Evolutionary conservation across 1,284 basidiomycete genomes (phyloP), one percentile per base, ranked within the genome.

Genomic region (Schizophyllum commune): DNA sequence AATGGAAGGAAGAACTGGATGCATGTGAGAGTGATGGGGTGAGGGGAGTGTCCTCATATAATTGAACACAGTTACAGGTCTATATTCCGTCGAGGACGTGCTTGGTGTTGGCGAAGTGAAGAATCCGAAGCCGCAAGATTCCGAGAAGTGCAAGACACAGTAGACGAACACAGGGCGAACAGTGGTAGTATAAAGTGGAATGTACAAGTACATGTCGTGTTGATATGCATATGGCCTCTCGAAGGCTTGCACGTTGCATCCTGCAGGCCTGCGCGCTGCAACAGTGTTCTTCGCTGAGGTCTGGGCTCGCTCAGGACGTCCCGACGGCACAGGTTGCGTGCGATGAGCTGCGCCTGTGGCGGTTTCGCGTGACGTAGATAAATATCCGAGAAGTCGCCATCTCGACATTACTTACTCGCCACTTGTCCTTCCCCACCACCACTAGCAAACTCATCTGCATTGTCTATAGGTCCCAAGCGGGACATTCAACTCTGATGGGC

Each of bases 1-100:
- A 95, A 98, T 72, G 84, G 83, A 5, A 82, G 96, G 67, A 88
- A 84, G 72, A 98, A 98, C 72, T 98, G 84, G 79, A 69, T 90
- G 62, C 92, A 96, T 81, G 94, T 92, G 65, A 65, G 78, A 61
- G 54, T 1, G 2, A 20, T 53, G 9, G 52, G 17, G 54, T 34
- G 39, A 5, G 20, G 17, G 57, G 63, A 58, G 4, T 6, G 32
- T 47, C 56, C 17, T 27, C 52, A 32, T 33, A 21, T 64, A 55
- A 54, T 56, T 61, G 64, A 58, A 62, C 58, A 13, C 47, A 53
- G 59, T 53, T 66, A 15, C 71, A 92, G 91, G 84, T 94, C 15
- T 95, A 94, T 69, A 78, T 89, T n/a, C 66, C 66, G 33, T 59
- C 66, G n/a, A 60, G 66, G 57, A 63, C 63, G 8, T 65, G 65